These are phyloP conservation scores for Citrullus amarus DNA, from an alignment of 306 rosid species.

Conservation along the genomic window DNA sequence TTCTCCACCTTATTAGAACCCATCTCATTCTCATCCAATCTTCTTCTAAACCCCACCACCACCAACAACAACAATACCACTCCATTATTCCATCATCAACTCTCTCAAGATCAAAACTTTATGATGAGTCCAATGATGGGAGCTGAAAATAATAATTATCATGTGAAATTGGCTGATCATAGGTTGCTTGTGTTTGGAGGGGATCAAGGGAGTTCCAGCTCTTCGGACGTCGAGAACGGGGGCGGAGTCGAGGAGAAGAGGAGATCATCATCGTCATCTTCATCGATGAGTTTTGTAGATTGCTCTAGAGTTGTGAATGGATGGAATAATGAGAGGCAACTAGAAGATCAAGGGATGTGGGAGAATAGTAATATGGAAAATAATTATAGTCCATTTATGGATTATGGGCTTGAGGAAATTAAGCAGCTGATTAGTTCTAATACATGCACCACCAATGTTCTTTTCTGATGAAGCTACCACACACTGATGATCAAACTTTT, in stretches of 20 bases:
- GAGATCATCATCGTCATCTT: neutral
- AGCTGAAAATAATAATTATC: conserved; percentile 7
- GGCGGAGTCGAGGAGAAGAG: conserved; percentile 24
- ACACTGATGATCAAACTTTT: neutral
- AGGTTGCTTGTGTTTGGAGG: conserved; percentile 28
- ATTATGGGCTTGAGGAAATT: conserved; percentile 58
- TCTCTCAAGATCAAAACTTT: conserved; percentile 29
- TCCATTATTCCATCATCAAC: conserved; percentile 12
- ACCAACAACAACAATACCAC: neutral
- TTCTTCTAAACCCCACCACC: conserved; percentile 19
- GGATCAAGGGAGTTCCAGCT: conserved; percentile 48
- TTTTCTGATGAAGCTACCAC: conserved; percentile 29
- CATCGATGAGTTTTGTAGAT: conserved; percentile 14
- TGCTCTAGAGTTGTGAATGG: conserved; percentile 7
- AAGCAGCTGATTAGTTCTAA: conserved; percentile 42
- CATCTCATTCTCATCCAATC: conserved; percentile 30
- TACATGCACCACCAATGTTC: conserved; percentile 33
- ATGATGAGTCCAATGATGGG: neutral
- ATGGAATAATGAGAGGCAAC: conserved; percentile 13
- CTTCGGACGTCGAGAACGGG: conserved; percentile 18
- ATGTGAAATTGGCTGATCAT: conserved; percentile 10
- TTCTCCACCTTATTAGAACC: conserved; percentile 21
- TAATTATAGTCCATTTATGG: conserved; percentile 24
- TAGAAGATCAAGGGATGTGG: conserved; percentile 20
- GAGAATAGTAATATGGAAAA: conserved; percentile 14